phyloP scores from a whole-genome alignment of 169 alveolate species.

The Plasmodium fragile region DNA sequence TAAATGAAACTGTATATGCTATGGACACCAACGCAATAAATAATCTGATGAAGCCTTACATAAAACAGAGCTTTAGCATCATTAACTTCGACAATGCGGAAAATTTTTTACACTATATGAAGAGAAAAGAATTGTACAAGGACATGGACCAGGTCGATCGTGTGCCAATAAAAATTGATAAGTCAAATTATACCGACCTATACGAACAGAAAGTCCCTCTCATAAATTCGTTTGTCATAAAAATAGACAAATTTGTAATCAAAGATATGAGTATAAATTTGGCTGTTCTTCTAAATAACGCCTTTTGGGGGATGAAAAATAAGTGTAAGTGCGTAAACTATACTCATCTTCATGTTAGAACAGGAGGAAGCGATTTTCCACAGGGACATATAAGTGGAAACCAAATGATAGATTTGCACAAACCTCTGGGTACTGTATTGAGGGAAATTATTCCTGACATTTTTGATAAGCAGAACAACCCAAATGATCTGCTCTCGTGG shows the following conservation, averaged over 20 bases:
- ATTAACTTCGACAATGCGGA: slow-evolving; percentile 3
- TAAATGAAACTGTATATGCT: not conserved
- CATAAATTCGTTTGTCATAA: slow-evolving; percentile 13
- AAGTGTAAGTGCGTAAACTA: slow-evolving; percentile 40
- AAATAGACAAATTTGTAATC: slow-evolving; percentile 32
- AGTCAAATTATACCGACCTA: not conserved
- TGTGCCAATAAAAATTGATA: not conserved
- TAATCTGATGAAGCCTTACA: not conserved
- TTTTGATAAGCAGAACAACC: not conserved
- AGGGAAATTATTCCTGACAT: not conserved
- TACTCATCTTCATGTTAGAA: slow-evolving; percentile 37
- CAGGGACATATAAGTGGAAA: not conserved
- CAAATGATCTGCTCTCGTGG: not conserved
- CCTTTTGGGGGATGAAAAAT: slow-evolving; percentile 40
- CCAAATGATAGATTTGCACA: slow-evolving; percentile 27
- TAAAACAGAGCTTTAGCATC: not conserved
- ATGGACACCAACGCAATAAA: not conserved
- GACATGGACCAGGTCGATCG: not conserved
- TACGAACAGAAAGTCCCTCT: slow-evolving; percentile 9
- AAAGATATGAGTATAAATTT: slow-evolving; percentile 30
- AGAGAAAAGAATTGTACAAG: not conserved
- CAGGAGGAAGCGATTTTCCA: not conserved
- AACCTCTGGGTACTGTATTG: slow-evolving; percentile 43
- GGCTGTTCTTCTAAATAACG: slow-evolving; percentile 39
- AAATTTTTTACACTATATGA: slow-evolving; percentile 35